Conservation (phyloP, 1,284 basidiomycete genomes). For the Exsudoporus floridanus region DNA sequence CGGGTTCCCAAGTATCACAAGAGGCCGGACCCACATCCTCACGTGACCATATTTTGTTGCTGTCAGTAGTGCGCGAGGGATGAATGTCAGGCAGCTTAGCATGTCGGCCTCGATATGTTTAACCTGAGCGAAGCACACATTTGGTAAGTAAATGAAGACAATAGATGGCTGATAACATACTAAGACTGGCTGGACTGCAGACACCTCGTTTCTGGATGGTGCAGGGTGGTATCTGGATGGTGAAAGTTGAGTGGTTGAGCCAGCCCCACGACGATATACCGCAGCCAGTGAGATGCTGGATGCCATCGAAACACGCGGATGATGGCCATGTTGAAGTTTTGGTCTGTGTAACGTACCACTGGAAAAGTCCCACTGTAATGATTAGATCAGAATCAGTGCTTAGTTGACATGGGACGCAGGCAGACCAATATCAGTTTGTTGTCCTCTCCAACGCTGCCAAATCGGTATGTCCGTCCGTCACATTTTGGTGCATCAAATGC, state of each 20-base stretch:
- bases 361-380: conserved; percentile 84
- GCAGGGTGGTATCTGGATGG: conserved; percentile 77
- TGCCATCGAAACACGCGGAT: conserved; percentile 71
- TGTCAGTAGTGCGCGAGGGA: conserved; percentile 74
- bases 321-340: conserved; percentile 61
- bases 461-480: conserved; percentile 85
- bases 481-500: conserved; percentile 87
- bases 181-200: conserved; percentile 87
- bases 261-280: conserved; percentile 53
- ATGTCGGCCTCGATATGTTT: conserved; percentile 79
- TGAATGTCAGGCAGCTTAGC: conserved; percentile 68
- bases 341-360: conserved; percentile 75
- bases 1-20: conserved; percentile 41
- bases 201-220: conserved; percentile 85
- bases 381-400: not conserved
- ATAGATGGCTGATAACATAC: conserved; percentile 46
- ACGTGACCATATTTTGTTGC: conserved; percentile 70
- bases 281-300: conserved; percentile 63
- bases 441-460: conserved; percentile 92
- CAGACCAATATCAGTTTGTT: conserved; percentile 85
- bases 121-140: conserved; percentile 46
- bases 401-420: conserved; percentile 6
- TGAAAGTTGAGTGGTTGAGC: conserved; percentile 55
- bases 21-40: conserved; percentile 82
- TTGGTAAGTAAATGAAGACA: not conserved